Base-by-base conservation (phyloP, 2,329 filamentous ascomycete species). In the Thielaviopsis cerberus region DNA sequence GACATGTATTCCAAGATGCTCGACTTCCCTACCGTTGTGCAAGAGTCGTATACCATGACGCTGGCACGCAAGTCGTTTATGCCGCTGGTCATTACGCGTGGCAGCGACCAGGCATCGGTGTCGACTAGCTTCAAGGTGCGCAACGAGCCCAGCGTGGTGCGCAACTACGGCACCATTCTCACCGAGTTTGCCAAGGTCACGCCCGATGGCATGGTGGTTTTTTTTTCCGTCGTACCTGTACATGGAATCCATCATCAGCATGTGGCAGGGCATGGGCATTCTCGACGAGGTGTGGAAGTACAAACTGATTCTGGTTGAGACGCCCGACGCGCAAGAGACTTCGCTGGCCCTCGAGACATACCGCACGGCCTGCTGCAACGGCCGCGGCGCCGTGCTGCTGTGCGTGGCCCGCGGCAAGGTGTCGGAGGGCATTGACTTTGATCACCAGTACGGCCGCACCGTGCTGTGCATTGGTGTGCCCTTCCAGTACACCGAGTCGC, bases 1-100 rank as follows among this genome's bases (percentile, higher is more conserved):
- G 94, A 98, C 68, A 98, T 98, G 86, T 98, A 98, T 66, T 94
- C 92, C 0, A 96, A 95, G 67, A 98, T 98, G 90, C 82, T 98
- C 25, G 86, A 88, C 57, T 98, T 98, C 71, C 78, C 78, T 10
- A 88, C 90, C 1, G 89, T 97, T 0, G 85, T 97, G 2, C 90
- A 97, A 67, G 90, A 98, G 69, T 98, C 94, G 0, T 98, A 98
- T 72, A 83, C 82, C 62, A 98, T 98, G 89, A 97, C 92, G 0
- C 78, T 98, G 5, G 91, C 91, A 1, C 80, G 94, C 51, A 80
- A 86, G 59, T 95, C 92, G n/a, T 98, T 98, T 73, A 73, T 98
- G 62, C 92, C 92, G 1, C 94, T 98, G 88, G 92, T 98, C 63
- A 89, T 98, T 34, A 97, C 92, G 0, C 80, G 91, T 59, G 92